These are phyloP conservation scores for Neurospora africana DNA, from an alignment of 495 filamentous ascomycete species.

Conservation along the genomic window DNA sequence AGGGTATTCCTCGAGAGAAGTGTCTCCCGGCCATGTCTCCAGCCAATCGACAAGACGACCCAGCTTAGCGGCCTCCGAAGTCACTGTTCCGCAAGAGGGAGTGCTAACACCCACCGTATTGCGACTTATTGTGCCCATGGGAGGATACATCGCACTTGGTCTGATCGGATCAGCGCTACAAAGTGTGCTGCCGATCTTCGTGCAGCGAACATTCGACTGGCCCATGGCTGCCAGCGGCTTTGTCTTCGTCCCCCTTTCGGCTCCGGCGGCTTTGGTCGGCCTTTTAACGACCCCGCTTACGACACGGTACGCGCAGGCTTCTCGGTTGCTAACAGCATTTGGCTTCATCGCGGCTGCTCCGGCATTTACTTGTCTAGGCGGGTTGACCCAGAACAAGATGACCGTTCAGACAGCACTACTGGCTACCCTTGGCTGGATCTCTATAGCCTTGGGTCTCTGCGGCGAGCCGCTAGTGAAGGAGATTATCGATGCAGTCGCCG, in stretches of 20 bases:
- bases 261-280: constrained; percentile 14
- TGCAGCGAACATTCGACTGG: constrained; percentile 12
- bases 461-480: constrained; percentile 17
- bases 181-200: constrained; percentile 17
- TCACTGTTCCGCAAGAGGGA: not conserved
- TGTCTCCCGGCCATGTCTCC: not conserved
- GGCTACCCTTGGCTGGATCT: constrained; percentile 12
- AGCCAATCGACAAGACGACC: not conserved
- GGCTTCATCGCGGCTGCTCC: constrained; percentile 17
- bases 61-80: not conserved
- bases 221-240: constrained; percentile 7
- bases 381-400: not conserved
- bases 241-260: constrained; percentile 15
- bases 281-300: constrained; percentile 9
- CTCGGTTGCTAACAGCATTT: constrained; percentile 10
- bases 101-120: not conserved
- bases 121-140: constrained; percentile 13
- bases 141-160: constrained; percentile 16
- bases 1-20: not conserved
- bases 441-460: constrained; percentile 14
- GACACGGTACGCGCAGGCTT: constrained; percentile 6
- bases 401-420: constrained; percentile 2
- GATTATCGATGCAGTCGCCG: constrained; percentile 1
- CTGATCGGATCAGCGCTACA: constrained; percentile 16
- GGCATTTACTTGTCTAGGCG: constrained; percentile 10